These are phyloP conservation scores for Drechslerella coelobrocha DNA, from an alignment of 2,329 filamentous ascomycete genomes.

Conservation along the genomic window DNA sequence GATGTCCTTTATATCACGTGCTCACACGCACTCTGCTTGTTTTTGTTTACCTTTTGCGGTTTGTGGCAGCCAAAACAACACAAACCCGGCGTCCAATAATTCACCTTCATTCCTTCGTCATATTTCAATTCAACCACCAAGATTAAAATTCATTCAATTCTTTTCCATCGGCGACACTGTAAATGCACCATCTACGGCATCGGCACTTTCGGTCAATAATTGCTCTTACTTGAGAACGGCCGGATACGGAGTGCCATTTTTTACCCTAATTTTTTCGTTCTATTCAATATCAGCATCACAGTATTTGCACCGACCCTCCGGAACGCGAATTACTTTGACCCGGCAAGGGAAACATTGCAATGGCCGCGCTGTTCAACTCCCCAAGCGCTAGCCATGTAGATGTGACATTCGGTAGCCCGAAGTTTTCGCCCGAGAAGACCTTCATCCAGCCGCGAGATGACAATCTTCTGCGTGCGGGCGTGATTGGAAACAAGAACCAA, in stretches of 20 bases:
- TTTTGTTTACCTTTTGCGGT: conserved; percentile 48
- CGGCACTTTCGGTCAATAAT: background rate
- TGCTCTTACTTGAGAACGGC: background rate
- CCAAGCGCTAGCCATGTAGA: conserved; percentile 33
- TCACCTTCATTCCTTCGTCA: conserved; percentile 17
- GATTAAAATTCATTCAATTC: conserved; percentile 9
- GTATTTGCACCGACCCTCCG: conserved; percentile 7
- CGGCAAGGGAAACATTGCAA: conserved; percentile 23
- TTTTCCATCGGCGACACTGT: background rate
- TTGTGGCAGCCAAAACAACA: conserved; percentile 24
- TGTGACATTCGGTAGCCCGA: conserved; percentile 34
- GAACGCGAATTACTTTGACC: conserved; percentile 27
- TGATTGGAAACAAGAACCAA: conserved; percentile 41
- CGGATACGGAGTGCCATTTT: background rate
- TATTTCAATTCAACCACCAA: conserved; percentile 22
- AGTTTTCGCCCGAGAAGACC: conserved; percentile 48
- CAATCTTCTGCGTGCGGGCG: conserved; percentile 38
- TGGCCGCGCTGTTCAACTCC: conserved; percentile 48
- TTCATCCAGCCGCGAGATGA: conserved; percentile 45
- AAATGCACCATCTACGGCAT: conserved; percentile 14
- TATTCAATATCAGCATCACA: conserved; percentile 1
- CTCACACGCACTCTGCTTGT: conserved; percentile 19
- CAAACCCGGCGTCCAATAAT: conserved; percentile 16
- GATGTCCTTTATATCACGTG: conserved; percentile 18
- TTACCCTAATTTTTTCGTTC: conserved; percentile 6